phyloP scores from a whole-genome alignment of 495 filamentous ascomycete genomes.

The Neurospora pannonica region DNA sequence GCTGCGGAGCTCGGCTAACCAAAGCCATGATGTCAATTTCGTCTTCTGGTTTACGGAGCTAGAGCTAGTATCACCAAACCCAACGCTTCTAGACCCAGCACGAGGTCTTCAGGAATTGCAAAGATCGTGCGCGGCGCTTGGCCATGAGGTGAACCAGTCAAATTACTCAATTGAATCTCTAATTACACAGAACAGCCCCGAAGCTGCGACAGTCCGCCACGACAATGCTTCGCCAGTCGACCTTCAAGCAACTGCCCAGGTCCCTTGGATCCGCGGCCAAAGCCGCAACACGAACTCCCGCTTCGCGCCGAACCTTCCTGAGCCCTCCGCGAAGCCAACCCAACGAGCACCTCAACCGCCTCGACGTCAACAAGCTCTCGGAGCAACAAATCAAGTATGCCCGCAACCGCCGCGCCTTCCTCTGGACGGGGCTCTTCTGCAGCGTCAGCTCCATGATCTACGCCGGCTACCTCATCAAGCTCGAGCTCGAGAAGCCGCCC shows the following conservation, averaged over 20 bases:
- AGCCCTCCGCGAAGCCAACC: conserved; percentile 8
- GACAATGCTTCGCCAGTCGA: conserved; percentile 20
- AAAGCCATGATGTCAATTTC: not conserved
- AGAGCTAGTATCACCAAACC: not conserved
- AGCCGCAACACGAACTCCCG: not conserved
- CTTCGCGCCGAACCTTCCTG: conserved; percentile 28
- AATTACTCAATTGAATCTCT: not conserved
- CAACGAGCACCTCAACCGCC: conserved; percentile 36
- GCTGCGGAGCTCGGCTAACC: not conserved
- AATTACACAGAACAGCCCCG: not conserved
- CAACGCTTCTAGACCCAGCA: not conserved
- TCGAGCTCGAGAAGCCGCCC: conserved; percentile 21
- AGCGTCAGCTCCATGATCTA: conserved; percentile 41
- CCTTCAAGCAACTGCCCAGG: conserved; percentile 14
- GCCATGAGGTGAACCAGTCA: not conserved
- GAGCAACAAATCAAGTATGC: conserved; percentile 31
- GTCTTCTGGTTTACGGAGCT: not conserved
- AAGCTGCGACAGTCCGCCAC: not conserved
- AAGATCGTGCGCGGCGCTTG: not conserved
- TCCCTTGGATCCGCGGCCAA: conserved; percentile 1
- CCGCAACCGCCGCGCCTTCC: conserved; percentile 36
- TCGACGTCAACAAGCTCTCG: conserved; percentile 37
- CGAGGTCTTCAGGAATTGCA: not conserved
- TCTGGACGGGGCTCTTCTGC: conserved; percentile 36
- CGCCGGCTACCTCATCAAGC: conserved; percentile 31